Conservation (phyloP, 768 basidiomycete genomes). For the Boletus sp. region DNA sequence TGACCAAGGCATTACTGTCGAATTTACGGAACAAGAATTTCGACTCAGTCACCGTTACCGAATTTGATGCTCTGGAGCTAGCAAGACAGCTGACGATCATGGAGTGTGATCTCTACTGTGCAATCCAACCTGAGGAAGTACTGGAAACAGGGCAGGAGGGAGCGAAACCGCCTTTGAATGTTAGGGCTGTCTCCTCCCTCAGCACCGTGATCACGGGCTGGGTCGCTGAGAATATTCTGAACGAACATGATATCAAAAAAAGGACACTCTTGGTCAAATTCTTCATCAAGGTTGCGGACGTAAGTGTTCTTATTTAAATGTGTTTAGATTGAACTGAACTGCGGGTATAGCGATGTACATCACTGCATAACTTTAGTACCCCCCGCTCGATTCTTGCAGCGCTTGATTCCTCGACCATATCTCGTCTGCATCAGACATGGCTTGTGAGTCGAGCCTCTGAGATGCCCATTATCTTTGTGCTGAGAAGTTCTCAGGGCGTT, state of each 20-base stretch:
- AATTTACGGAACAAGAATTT: conserved; percentile 68
- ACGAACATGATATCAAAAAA: conserved; percentile 87
- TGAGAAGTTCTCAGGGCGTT: conserved; percentile 55
- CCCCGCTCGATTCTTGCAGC: conserved; percentile 91
- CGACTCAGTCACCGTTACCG: conserved; percentile 65
- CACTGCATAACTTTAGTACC: conserved; percentile 87
- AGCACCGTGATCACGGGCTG: conserved; percentile 94
- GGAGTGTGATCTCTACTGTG: conserved; percentile 86
- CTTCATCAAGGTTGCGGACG: conserved; percentile 91
- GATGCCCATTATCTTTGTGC: not conserved
- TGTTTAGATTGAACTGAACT: conserved; percentile 8
- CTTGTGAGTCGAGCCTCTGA: conserved; percentile 51
- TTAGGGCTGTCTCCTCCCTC: conserved; percentile 81
- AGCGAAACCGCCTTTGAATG: conserved; percentile 59
- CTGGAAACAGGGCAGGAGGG: conserved; percentile 79
- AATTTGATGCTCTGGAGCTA: conserved; percentile 90
- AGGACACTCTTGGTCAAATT: conserved; percentile 78
- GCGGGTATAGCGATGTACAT: conserved; percentile 68
- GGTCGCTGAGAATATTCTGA: conserved; percentile 92
- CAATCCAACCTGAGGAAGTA: conserved; percentile 85
- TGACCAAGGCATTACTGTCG: conserved; percentile 75
- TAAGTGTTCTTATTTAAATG: conserved; percentile 40
- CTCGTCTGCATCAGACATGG: conserved; percentile 92
- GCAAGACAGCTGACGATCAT: conserved; percentile 92
- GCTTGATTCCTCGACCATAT: conserved; percentile 92